phyloP scores from a whole-genome alignment of 2,329 filamentous ascomycete species.

The Stachybotrys chlorohalonatus region DNA sequence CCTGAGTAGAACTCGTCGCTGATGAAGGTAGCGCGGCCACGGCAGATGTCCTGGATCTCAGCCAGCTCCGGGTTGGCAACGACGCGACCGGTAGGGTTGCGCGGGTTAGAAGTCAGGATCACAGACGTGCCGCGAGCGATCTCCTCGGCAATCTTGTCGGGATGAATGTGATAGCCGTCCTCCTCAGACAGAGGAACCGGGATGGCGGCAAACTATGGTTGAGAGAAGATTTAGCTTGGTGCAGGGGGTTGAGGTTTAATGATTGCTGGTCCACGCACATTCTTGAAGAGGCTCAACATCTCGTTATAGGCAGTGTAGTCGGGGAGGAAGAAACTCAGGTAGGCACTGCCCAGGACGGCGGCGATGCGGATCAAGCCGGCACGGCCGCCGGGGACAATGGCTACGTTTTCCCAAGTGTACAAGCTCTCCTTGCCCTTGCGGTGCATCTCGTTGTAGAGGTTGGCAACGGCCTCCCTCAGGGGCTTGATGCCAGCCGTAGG shows the following conservation, averaged over 20 bases:
- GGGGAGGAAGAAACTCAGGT: conserved; percentile 87
- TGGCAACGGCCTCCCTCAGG: conserved; percentile 78
- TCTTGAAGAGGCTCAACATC: conserved; percentile 92
- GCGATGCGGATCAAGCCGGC: conserved; percentile 92
- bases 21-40: conserved; percentile 82
- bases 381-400: conserved; percentile 87
- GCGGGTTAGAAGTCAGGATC: conserved; percentile 88
- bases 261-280: conserved; percentile 34
- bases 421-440: conserved; percentile 77
- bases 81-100: conserved; percentile 88
- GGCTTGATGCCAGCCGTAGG: conserved; percentile 92
- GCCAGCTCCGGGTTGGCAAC: conserved; percentile 77
- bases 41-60: conserved; percentile 87
- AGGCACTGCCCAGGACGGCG: conserved; percentile 85
- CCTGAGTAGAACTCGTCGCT: conserved; percentile 96
- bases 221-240: background rate
- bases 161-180: conserved; percentile 88
- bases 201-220: conserved; percentile 65
- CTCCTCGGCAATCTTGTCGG: conserved; percentile 86
- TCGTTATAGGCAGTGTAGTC: conserved; percentile 98
- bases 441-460: conserved; percentile 89
- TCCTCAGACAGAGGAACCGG: conserved; percentile 76
- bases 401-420: conserved; percentile 97
- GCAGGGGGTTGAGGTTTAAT: conserved; percentile 3
- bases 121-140: conserved; percentile 80